These are phyloP conservation scores for Fragaria iinumae DNA, from an alignment of 306 rosid species.

Conservation along the genomic window DNA sequence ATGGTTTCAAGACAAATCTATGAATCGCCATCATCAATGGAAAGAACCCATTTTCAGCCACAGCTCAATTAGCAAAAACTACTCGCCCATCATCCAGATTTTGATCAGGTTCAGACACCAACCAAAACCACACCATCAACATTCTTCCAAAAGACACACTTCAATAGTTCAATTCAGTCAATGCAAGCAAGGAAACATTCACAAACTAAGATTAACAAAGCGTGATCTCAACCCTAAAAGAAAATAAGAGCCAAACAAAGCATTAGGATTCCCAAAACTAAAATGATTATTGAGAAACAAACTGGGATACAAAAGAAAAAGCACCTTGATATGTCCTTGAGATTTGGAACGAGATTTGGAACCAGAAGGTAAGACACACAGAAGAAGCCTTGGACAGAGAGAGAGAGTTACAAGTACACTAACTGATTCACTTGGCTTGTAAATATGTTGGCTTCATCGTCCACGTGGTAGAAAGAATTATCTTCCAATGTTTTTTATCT, in stretches of 20 bases:
- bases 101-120: neutral
- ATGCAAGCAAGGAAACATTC: neutral
- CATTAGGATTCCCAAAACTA: neutral
- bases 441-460: neutral
- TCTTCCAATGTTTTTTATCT: neutral
- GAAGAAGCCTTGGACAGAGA: neutral
- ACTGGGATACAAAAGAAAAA: neutral
- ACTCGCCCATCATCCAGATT: neutral
- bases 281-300: neutral
- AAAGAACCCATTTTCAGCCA: neutral
- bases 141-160: constrained; percentile 1
- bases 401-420: neutral
- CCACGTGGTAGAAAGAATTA: neutral
- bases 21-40: neutral
- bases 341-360: neutral
- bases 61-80: neutral
- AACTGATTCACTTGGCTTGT: neutral
- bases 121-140: neutral
- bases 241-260: neutral
- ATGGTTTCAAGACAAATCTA: neutral
- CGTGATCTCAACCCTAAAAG: neutral
- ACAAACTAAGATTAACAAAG: neutral
- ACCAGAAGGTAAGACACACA: neutral
- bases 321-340: neutral
- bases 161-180: neutral